phyloP scores from a whole-genome alignment of 192 early-diverging fungal genomes.

The Umbelopsis vinacea region DNA sequence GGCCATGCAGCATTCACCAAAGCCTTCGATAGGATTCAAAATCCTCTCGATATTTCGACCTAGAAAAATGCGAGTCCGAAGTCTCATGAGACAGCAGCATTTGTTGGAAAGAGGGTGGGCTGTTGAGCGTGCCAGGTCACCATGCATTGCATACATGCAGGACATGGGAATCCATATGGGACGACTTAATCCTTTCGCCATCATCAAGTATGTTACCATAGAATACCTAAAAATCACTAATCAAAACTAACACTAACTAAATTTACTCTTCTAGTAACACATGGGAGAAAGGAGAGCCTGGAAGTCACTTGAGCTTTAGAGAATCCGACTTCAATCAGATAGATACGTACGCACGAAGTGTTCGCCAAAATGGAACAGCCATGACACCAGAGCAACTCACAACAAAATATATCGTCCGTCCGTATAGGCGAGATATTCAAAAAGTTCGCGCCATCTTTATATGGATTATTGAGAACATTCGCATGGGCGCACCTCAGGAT shows the following conservation, averaged over 20 bases:
- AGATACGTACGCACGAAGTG: conserved; percentile 67
- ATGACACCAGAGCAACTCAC: conserved; percentile 67
- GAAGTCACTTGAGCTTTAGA: neutral
- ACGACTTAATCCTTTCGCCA: conserved; percentile 2
- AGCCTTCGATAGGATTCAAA: neutral
- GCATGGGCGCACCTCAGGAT: conserved; percentile 32
- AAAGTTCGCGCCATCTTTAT: conserved; percentile 70
- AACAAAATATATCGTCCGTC: conserved; percentile 67
- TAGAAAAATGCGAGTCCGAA: conserved; percentile 1
- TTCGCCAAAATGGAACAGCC: conserved; percentile 58
- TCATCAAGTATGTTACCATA: neutral
- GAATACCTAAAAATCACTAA: neutral
- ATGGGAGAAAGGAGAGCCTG: neutral
- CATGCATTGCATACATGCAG: conserved; percentile 14
- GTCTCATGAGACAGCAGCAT: neutral
- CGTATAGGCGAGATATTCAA: conserved; percentile 62
- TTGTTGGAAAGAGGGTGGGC: conserved; percentile 12
- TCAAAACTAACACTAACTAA: neutral
- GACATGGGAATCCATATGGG: neutral
- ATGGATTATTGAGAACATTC: conserved; percentile 74
- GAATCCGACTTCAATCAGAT: conserved; percentile 58
- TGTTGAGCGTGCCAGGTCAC: conserved; percentile 9
- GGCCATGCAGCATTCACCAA: neutral
- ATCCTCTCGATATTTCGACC: neutral
- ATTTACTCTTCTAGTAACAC: neutral